Conservation (phyloP, 495 filamentous ascomycete genomes). For the Penicillium bovifimosum region DNA sequence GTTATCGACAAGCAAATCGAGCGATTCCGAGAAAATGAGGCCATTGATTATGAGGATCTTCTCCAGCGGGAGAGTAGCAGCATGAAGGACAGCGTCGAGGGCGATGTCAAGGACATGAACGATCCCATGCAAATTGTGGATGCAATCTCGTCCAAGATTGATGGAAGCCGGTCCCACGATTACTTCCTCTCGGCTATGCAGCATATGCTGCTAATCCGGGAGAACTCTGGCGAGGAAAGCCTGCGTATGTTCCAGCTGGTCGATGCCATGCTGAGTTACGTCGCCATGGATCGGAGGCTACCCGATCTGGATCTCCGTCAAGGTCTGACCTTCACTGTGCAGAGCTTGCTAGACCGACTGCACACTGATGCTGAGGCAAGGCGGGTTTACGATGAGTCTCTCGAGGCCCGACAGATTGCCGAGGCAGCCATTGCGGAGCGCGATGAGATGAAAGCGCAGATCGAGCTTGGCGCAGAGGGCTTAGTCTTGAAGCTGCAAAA, state of each 20-base stretch:
- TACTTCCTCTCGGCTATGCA: conserved; percentile 96
- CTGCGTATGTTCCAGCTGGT: conserved; percentile 97
- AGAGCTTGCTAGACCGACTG: conserved; percentile 87
- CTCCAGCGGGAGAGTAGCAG: conserved; percentile 86
- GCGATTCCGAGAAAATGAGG: conserved; percentile 86
- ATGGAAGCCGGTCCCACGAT: conserved; percentile 79
- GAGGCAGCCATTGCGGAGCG: conserved; percentile 93
- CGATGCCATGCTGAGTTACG: conserved; percentile 96
- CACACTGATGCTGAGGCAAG: conserved; percentile 95
- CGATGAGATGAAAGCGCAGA: conserved; percentile 90
- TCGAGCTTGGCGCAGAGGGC: conserved; percentile 90
- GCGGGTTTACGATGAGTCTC: conserved; percentile 82
- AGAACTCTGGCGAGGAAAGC: conserved; percentile 88
- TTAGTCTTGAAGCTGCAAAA: conserved; percentile 88
- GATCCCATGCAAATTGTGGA: conserved; percentile 91
- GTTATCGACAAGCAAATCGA: conserved; percentile 98
- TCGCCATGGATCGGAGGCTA: conserved; percentile 93
- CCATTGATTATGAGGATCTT: conserved; percentile 96
- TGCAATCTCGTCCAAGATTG: conserved; percentile 81
- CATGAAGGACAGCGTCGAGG: conserved; percentile 84
- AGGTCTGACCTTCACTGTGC: conserved; percentile 94
- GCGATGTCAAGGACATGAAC: conserved; percentile 87
- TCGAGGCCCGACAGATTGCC: conserved; percentile 83
- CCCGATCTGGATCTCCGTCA: conserved; percentile 98
- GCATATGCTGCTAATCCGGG: conserved; percentile 87